Evolutionary conservation across 192 early-diverging fungal species (phyloP).

Genomic region (Coemansia sp.): DNA sequence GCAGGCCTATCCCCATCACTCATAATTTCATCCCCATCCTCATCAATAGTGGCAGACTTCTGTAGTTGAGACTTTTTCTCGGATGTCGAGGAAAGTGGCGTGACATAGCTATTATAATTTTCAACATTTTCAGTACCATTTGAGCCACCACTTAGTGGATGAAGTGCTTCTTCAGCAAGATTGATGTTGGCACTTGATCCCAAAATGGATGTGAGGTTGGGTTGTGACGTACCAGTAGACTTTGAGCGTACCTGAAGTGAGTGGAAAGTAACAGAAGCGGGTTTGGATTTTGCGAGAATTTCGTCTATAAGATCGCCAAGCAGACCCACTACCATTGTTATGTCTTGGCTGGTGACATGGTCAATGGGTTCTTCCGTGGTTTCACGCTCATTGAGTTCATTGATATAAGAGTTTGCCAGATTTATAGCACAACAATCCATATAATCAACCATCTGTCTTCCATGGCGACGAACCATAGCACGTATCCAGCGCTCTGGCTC

Average conservation of each 20-base stretch:
- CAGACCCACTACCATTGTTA: not conserved
- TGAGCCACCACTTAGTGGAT: not conserved
- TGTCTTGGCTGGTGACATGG: not conserved
- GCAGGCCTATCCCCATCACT: not conserved
- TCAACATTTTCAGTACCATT: not conserved
- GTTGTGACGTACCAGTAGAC: not conserved
- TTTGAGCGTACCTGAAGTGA: constrained; percentile 4
- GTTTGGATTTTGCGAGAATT: constrained; percentile 11
- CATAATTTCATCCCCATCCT: not conserved
- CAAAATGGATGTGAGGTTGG: not conserved
- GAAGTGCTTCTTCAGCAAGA: not conserved
- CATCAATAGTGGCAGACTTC: not conserved
- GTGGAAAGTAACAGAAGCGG: not conserved
- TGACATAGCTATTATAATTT: not conserved
- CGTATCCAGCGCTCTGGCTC: constrained; percentile 46
- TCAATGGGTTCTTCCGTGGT: not conserved
- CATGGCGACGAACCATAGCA: constrained; percentile 46
- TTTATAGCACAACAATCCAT: constrained; percentile 37
- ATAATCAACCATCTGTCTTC: constrained; percentile 28
- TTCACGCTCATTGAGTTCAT: constrained; percentile 16
- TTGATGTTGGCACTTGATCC: not conserved
- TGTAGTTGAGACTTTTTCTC: not conserved
- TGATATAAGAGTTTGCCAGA: constrained; percentile 23
- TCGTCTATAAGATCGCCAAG: constrained; percentile 25
- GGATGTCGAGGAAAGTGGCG: not conserved